These are phyloP conservation scores for Melampsora medusae DNA, from an alignment of 1,284 basidiomycete species.

Conservation along the genomic window DNA sequence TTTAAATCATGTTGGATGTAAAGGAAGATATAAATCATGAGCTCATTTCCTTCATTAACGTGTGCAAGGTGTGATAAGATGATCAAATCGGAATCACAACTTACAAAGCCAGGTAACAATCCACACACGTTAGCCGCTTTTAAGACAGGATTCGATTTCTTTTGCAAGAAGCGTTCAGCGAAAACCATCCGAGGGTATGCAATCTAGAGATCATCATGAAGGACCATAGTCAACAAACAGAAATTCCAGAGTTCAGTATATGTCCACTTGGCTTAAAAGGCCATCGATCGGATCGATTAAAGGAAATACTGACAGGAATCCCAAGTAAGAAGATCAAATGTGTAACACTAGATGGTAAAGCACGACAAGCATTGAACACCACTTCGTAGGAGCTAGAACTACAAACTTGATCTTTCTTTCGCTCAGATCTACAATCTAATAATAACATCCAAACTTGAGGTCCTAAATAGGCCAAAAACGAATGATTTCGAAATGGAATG, in stretches of 20 bases:
- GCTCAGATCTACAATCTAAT: conserved; percentile 79
- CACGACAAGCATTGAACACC: conserved; percentile 60
- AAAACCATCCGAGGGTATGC: conserved; percentile 93
- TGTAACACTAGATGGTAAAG: conserved; percentile 50
- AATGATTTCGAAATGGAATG: conserved; percentile 75
- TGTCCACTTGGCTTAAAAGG: neutral
- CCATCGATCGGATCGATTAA: too few species aligned
- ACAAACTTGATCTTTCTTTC: conserved; percentile 75
- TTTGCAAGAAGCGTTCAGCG: conserved; percentile 57
- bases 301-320: conserved; percentile 51
- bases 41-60: neutral
- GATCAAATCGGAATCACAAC: neutral
- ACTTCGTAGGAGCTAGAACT: conserved; percentile 69
- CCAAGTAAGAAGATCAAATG: conserved; percentile 54
- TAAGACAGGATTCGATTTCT: conserved; percentile 17
- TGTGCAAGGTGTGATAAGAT: neutral
- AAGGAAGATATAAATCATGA: neutral
- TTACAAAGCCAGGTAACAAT: conserved; percentile 41
- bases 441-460: conserved; percentile 61
- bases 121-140: conserved; percentile 25
- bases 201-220: conserved; percentile 59
- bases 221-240: neutral
- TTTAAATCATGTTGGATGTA: neutral
- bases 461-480: conserved; percentile 65
- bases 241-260: neutral